These are phyloP conservation scores for Xylaria digitata DNA, from an alignment of 2,329 filamentous ascomycete species.

Conservation along the genomic window DNA sequence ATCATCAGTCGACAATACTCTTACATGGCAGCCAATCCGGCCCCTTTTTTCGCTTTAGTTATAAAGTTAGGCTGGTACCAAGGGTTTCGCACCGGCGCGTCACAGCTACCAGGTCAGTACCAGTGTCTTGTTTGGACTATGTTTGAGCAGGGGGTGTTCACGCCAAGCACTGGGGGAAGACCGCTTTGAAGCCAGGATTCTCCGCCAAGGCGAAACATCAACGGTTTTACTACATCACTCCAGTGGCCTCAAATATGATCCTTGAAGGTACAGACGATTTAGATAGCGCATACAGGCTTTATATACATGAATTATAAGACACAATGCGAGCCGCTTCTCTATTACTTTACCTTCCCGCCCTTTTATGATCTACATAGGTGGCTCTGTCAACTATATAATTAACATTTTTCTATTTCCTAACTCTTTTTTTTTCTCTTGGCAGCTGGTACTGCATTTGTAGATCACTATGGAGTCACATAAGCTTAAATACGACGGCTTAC, in stretches of 20 bases:
- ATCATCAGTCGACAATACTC: too few relatives aligned
- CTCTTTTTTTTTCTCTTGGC: slow-evolving; percentile 11
- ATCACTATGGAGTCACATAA: slow-evolving; percentile 45
- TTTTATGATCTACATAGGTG: slow-evolving; percentile 8
- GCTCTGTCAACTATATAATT: slow-evolving; percentile 1
- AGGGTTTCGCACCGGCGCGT: too few relatives aligned
- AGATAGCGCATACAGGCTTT: neutral
- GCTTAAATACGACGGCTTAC: slow-evolving; percentile 50
- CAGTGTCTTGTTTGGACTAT: slow-evolving; percentile 19
- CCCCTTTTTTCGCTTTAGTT: too few relatives aligned
- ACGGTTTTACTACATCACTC: slow-evolving; percentile 26
- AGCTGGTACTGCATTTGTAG: slow-evolving; percentile 30
- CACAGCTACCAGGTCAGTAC: too few relatives aligned
- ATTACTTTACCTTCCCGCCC: slow-evolving; percentile 4
- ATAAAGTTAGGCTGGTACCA: too few relatives aligned
- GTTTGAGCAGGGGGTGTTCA: slow-evolving; percentile 26
- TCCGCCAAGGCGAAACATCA: slow-evolving; percentile 36
- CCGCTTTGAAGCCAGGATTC: slow-evolving; percentile 19
- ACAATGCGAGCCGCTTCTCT: neutral
- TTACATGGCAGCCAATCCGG: too few relatives aligned
- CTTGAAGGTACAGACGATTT: neutral
- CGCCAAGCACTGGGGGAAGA: slow-evolving; percentile 8
- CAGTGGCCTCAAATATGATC: slow-evolving; percentile 11
- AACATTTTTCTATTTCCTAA: neutral
- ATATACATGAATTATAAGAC: slow-evolving; percentile 14